Conservation (phyloP, 306 rosid species). For the Casuarina cunninghamiana region DNA sequence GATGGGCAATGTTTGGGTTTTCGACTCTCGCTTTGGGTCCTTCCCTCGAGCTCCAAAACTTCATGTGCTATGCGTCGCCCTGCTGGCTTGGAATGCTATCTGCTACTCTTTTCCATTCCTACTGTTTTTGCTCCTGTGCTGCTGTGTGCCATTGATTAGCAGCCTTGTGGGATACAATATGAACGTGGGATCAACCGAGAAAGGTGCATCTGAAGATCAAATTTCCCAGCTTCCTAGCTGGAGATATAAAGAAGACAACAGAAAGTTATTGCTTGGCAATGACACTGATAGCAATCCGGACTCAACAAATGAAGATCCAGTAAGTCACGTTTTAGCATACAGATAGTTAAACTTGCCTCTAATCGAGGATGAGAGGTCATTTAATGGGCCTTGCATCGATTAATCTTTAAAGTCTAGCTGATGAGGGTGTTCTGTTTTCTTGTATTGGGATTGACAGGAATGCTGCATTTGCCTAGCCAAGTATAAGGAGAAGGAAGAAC, state of each 20-base stretch:
- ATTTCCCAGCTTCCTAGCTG: constrained; percentile 76
- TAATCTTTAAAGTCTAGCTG: not conserved
- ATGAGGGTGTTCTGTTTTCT: constrained; percentile 21
- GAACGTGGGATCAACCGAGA: constrained; percentile 69
- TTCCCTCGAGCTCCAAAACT: constrained; percentile 78
- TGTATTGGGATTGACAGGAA: constrained; percentile 49
- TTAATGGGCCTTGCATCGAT: not conserved
- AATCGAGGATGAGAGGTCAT: not conserved
- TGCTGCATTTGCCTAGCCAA: constrained; percentile 90
- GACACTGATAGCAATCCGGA: constrained; percentile 42
- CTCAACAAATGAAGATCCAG: constrained; percentile 57
- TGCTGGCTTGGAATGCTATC: constrained; percentile 91
- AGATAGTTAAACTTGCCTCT: not conserved
- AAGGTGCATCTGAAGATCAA: constrained; percentile 86
- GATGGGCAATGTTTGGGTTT: constrained; percentile 97
- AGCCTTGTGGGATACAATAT: constrained; percentile 88
- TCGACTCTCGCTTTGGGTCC: constrained; percentile 81
- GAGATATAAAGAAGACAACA: constrained; percentile 52
- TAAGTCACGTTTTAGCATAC: constrained; percentile 40
- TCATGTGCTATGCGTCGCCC: constrained; percentile 70
- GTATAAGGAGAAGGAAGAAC: constrained; percentile 80
- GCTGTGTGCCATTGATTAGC: constrained; percentile 83
- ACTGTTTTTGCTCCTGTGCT: constrained; percentile 75
- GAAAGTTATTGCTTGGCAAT: constrained; percentile 38
- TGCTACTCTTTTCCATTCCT: constrained; percentile 96